phyloP scores from a whole-genome alignment of 2,329 filamentous ascomycete species.

The Aspergillus ruber region DNA sequence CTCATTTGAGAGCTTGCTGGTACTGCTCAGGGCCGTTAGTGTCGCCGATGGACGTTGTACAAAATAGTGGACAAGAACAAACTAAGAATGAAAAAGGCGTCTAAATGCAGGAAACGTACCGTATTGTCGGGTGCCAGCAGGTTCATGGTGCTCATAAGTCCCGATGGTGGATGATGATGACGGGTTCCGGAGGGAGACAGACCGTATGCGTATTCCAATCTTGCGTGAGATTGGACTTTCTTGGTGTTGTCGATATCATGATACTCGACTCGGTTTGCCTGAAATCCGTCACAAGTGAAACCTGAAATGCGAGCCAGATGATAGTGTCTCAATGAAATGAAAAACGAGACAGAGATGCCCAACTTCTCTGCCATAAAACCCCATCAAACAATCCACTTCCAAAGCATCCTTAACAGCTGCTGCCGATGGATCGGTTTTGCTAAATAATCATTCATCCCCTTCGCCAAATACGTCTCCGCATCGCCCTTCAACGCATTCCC shows the following conservation, averaged over 20 bases:
- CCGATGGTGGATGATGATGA: too few species aligned
- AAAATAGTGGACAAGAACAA: background rate
- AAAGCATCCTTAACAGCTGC: slow-evolving; percentile 40
- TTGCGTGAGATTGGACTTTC: too few species aligned
- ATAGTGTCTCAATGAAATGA: too few species aligned
- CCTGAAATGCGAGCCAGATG: too few species aligned
- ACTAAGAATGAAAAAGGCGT: background rate
- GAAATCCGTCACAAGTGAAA: too few species aligned
- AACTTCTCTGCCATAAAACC: background rate
- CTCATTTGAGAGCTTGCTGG: background rate
- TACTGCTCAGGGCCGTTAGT: too few species aligned
- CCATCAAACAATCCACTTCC: slow-evolving; percentile 29
- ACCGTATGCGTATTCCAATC: too few species aligned
- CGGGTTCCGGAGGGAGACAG: too few species aligned
- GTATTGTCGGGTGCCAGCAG: background rate
- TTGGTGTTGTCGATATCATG: too few species aligned
- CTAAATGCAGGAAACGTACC: background rate
- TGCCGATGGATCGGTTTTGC: slow-evolving; percentile 50
- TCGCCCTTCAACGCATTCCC: slow-evolving; percentile 53
- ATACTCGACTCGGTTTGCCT: too few species aligned
- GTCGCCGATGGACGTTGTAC: too few species aligned
- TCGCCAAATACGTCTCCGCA: slow-evolving; percentile 47
- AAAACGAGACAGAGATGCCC: background rate
- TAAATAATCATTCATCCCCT: slow-evolving; percentile 53
- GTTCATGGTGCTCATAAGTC: too few species aligned